Percentiles rank a stretch among this genome's conserved stretches.
These are phyloP conservation scores for Cornus controversa DNA, from an alignment of 148 eudicot species.

Conservation along the genomic window DNA sequence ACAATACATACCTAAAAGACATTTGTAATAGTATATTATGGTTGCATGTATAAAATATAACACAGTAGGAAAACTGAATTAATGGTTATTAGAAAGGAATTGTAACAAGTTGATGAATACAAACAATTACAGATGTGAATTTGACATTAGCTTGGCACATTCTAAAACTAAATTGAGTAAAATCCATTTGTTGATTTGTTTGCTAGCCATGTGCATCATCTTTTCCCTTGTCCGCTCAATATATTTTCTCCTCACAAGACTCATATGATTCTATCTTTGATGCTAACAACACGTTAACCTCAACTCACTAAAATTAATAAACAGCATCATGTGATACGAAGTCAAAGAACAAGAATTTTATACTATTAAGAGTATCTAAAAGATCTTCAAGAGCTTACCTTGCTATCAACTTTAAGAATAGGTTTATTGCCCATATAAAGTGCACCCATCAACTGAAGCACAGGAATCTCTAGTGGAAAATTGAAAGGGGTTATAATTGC, in stretches of 20 bases:
- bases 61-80: not conserved
- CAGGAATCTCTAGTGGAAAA: slow-evolving; percentile 93
- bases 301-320: not conserved
- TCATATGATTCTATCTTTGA: not conserved
- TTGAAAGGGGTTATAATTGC: slow-evolving; percentile 91
- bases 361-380: not conserved
- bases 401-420: slow-evolving; percentile 95
- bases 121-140: not conserved
- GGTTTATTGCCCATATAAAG: slow-evolving; percentile 99
- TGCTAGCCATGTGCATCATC: not conserved
- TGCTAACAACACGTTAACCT: not conserved
- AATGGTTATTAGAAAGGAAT: too few species aligned
- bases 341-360: not conserved
- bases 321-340: not conserved
- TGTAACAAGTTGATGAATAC: not conserved
- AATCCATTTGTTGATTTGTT: not conserved
- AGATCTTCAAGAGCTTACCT: slow-evolving; percentile 39
- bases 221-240: not conserved
- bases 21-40: not conserved
- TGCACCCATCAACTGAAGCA: slow-evolving; percentile 98
- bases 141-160: not conserved
- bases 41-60: not conserved
- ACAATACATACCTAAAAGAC: slow-evolving; percentile 74
- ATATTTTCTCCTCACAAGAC: not conserved
- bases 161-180: not conserved